Evolutionary conservation across 192 early-diverging fungal genomes (phyloP).

Genomic region (Rhizophlyctis rosea): DNA sequence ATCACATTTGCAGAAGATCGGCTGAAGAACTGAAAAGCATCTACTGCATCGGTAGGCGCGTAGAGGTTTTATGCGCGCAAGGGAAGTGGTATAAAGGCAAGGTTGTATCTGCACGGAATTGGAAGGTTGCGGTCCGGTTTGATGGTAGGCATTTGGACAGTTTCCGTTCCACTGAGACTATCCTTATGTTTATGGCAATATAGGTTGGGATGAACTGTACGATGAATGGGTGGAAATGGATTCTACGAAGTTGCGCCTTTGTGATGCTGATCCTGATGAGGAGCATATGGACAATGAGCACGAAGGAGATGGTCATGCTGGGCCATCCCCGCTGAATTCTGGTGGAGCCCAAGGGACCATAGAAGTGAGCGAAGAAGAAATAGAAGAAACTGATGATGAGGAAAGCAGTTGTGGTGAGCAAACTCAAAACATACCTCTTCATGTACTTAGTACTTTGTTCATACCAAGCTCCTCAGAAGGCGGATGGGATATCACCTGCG

Average conservation of each 20-base stretch:
- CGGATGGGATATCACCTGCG: constrained; percentile 74
- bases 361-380: background rate
- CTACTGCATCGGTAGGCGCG: constrained; percentile 4
- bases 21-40: background rate
- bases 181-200: background rate
- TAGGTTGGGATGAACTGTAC: constrained; percentile 16
- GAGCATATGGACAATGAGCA: no score
- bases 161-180: background rate
- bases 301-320: no score
- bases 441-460: no score
- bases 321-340: no score
- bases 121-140: constrained; percentile 22
- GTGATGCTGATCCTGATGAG: background rate
- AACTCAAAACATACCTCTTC: no score
- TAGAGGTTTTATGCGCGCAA: constrained; percentile 9
- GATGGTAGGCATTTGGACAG: constrained; percentile 15
- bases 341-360: no score
- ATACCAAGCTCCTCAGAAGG: no score
- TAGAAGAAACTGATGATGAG: constrained; percentile 32
- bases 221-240: constrained; percentile 22
- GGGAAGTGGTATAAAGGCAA: constrained; percentile 6
- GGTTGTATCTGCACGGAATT: background rate
- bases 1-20: background rate
- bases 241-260: constrained; percentile 9
- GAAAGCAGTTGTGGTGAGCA: no score